Evolutionary conservation across 2,329 filamentous ascomycete genomes (phyloP).

Genomic region (Hymenoscyphus fraxineus): DNA sequence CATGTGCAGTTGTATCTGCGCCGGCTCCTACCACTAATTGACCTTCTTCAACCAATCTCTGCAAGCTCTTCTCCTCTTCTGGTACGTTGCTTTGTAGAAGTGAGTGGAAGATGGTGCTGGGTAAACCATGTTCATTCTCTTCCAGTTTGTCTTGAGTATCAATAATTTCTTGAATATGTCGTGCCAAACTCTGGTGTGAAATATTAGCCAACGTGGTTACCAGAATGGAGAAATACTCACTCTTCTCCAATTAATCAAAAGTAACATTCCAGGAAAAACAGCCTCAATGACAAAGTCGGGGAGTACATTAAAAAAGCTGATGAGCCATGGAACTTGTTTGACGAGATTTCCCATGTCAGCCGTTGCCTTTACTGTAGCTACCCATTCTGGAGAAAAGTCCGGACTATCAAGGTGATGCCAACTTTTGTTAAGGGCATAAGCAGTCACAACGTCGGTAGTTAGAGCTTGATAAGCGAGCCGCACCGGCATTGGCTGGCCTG

Average conservation of each 20-base stretch:
- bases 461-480: constrained; percentile 20
- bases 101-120: constrained; percentile 20
- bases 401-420: constrained; percentile 24
- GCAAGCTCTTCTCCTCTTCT: constrained; percentile 16
- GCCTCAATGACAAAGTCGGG: constrained; percentile 10
- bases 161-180: constrained; percentile 12
- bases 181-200: constrained; percentile 7
- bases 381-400: constrained; percentile 23
- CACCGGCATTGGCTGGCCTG: constrained; percentile 19
- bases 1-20: constrained; percentile 13
- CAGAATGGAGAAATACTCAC: constrained; percentile 4
- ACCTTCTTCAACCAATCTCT: constrained; percentile 15
- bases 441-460: constrained; percentile 31
- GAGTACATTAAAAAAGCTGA: constrained; percentile 10
- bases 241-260: constrained; percentile 18
- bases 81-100: constrained; percentile 21
- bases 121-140: constrained; percentile 3
- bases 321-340: constrained; percentile 25
- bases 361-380: constrained; percentile 19
- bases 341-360: constrained; percentile 15
- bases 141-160: constrained; percentile 9
- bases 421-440: constrained; percentile 30
- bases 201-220: neutral
- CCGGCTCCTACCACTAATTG: constrained; percentile 17
- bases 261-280: constrained; percentile 16